Base-by-base conservation (phyloP, 164 flowering plant genomes). In the Magnolia kwangsiensis region DNA sequence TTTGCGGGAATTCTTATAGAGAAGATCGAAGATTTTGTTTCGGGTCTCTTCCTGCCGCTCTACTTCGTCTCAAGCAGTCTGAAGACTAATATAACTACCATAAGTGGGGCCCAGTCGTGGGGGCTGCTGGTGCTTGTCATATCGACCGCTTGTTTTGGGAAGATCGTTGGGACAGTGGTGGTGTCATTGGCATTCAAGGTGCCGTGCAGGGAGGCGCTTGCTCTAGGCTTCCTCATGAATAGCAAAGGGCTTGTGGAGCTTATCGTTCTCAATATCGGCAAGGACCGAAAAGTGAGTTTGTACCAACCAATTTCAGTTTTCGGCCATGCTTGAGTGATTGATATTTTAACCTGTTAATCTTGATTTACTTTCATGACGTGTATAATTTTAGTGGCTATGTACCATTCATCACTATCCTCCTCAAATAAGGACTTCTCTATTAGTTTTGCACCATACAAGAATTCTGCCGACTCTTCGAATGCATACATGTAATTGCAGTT, bases 221-320 rank as follows among this genome's bases (percentile, higher is more conserved):
- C 82, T 18, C 79, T 82, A 0, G 85, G 85, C 4, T 74, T 82
- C 49, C 75, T 80, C 7, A 82, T 82, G 85, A 82, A 82, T 71
- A 80, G 81, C 0, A 82, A 82, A 55, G 85, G 85, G 3, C 59
- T 82, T 70, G 82, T 82, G 19, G 84, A 82, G 79, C 80, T 82
- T 9, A 79, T 82, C 55, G 84, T 82, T 51, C 85, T 82, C 75
- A 82, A 82, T 72, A 82, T 82, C 67, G 85, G 83, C 76, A 82
- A 80, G 67, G 85, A 82, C 37, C 37, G 80, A 9, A 80, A 67
- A 59, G 69, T 45, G 8, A 10, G 72, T 23, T 37, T 37, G 4
- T 37, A 37, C 0, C 3, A 37, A 37, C 45, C 45, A 37, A 37
- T 37, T 37, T 3, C 45, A 37, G 45, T 37, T 37, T 37, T 37